Evolutionary conservation across 2,329 filamentous ascomycete species (phyloP).

Genomic region (Calonectria hawksworthii): DNA sequence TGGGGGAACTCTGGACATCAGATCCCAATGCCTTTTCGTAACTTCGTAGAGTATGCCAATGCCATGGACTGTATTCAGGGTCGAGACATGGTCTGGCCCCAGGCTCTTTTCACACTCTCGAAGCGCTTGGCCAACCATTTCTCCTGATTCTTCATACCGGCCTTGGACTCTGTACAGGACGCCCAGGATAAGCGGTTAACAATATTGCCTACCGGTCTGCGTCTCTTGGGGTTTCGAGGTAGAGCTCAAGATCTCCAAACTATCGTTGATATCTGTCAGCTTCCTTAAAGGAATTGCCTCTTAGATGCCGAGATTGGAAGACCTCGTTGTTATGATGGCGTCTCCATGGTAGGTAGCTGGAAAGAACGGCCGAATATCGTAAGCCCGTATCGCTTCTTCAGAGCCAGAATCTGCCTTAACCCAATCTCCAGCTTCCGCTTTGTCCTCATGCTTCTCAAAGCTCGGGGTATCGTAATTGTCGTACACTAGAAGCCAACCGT

Average conservation of each 20-base stretch:
- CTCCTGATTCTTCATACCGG: not conserved
- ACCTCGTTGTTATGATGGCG: not conserved
- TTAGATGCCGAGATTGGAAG: not conserved
- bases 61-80: not conserved
- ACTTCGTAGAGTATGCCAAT: not conserved
- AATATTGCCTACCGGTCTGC: not conserved
- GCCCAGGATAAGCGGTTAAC: too few species aligned
- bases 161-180: not conserved
- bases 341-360: conserved; percentile 8
- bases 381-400: not conserved
- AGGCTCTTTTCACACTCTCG: not conserved
- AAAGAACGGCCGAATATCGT: not conserved
- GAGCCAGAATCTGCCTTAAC: not conserved
- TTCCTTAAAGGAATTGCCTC: not conserved
- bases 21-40: not conserved
- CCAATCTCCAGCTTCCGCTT: not conserved
- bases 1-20: not conserved
- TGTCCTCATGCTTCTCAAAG: conserved; percentile 17
- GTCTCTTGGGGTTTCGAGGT: not conserved
- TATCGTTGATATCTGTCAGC: not conserved
- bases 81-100: not conserved
- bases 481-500: conserved; percentile 36
- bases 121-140: not conserved
- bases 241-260: not conserved
- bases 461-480: conserved; percentile 60